These are phyloP conservation scores for Xerophyta viscosa DNA, from an alignment of 106 monocot species.

Conservation along the genomic window DNA sequence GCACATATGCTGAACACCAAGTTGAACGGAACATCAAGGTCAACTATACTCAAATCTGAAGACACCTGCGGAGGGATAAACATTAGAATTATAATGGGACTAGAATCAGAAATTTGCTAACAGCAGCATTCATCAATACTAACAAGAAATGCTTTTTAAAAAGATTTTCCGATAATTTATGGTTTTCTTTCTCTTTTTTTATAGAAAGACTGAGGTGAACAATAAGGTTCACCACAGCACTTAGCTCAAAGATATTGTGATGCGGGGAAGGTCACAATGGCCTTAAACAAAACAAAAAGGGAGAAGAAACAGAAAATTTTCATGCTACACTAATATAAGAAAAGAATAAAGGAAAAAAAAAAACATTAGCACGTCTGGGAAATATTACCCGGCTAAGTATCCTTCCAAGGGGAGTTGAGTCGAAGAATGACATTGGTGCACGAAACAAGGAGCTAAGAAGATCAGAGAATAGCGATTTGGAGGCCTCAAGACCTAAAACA, in stretches of 20 bases:
- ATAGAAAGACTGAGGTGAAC: no score
- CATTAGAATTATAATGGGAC: neutral
- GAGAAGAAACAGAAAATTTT: no score
- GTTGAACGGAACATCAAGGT: conserved; percentile 84
- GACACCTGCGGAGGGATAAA: conserved; percentile 54
- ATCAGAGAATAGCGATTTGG: conserved; percentile 81
- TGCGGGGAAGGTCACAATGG: no score
- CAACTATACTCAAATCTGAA: conserved; percentile 83
- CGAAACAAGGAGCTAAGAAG: conserved; percentile 73
- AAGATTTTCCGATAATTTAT: no score
- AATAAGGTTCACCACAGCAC: no score
- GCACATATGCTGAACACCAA: conserved; percentile 57
- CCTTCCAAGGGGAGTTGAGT: conserved; percentile 92
- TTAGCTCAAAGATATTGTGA: no score
- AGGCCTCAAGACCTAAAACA: conserved; percentile 61
- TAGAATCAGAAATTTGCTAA: neutral
- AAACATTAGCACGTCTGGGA: no score
- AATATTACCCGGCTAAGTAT: conserved; percentile 78
- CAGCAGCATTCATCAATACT: neutral
- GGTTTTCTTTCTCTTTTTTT: no score
- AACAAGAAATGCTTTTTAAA: neutral
- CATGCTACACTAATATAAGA: no score
- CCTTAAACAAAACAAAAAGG: no score
- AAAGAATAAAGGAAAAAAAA: no score
- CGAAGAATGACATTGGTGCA: conserved; percentile 92